Percentiles rank a stretch among this genome's conserved stretches.
These are phyloP conservation scores for Cryptococcus sp. DNA, from an alignment of 1,284 basidiomycete genomes.

Conservation along the genomic window DNA sequence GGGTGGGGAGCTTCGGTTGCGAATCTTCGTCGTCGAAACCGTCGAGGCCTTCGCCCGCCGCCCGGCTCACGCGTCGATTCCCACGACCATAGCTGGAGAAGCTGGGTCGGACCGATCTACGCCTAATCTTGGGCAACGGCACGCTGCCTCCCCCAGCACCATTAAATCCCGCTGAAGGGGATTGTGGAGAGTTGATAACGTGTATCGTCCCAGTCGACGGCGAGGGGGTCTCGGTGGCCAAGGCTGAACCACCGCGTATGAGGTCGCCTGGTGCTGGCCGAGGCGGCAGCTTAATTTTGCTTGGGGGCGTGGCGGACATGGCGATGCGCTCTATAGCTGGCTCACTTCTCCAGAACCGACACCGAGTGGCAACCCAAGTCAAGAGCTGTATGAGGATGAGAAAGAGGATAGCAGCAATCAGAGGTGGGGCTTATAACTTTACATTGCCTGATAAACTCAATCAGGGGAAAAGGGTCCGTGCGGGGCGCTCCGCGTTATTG, in stretches of 20 bases:
- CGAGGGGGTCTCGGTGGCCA: conserved; percentile 25
- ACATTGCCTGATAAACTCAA: no score
- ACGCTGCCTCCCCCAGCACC: conserved; percentile 11
- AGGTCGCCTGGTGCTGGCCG: conserved; percentile 29
- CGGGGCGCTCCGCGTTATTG: no score
- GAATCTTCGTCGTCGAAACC: conserved; percentile 30
- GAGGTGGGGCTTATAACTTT: no score
- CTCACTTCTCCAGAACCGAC: no score
- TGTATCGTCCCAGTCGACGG: conserved; percentile 6
- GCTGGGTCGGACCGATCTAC: conserved; percentile 25
- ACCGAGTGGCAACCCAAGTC: no score
- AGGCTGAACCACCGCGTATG: conserved; percentile 19
- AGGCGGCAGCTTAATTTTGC: conserved; percentile 33
- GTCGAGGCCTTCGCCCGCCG: conserved; percentile 13
- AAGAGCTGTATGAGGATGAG: no score
- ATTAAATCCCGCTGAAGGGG: neutral
- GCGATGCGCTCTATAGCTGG: no score
- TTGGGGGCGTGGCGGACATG: conserved; percentile 38
- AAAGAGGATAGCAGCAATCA: no score
- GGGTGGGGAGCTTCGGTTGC: conserved; percentile 43
- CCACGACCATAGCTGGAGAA: conserved; percentile 32
- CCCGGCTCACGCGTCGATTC: conserved; percentile 11
- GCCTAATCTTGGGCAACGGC: conserved; percentile 14
- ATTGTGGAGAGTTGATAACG: conserved; percentile 20
- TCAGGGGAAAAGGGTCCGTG: no score